Percentiles rank a stretch among this genome's conserved stretches.
Conservation (phyloP, 768 basidiomycete species). For the Tricholoma flavovirens region DNA sequence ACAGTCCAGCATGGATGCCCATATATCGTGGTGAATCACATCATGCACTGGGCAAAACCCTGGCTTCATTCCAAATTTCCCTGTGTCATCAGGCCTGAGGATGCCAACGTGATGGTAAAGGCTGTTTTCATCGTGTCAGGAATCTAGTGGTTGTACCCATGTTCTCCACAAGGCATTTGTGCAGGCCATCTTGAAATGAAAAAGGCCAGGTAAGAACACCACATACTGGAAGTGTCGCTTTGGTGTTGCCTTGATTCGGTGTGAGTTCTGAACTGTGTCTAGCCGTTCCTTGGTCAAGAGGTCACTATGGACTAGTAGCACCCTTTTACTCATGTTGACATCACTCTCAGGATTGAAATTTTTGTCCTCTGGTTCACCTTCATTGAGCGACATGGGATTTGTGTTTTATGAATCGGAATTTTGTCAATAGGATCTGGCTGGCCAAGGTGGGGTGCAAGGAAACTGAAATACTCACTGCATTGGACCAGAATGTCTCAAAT, state of each 20-base stretch:
- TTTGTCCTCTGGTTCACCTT: neutral
- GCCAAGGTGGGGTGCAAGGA: conserved; percentile 9
- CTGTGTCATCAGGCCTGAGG: conserved; percentile 22
- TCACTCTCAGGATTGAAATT: neutral
- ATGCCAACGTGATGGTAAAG: conserved; percentile 7
- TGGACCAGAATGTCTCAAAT: neutral
- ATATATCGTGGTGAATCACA: conserved; percentile 17
- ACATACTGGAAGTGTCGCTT: conserved; percentile 5
- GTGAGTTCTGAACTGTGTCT: conserved; percentile 1
- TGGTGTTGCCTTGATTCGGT: conserved; percentile 13
- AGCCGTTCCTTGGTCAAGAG: conserved; percentile 17
- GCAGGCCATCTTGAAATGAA: conserved; percentile 15
- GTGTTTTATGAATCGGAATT: conserved; percentile 11
- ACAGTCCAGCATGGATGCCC: conserved; percentile 11
- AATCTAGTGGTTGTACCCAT: conserved; percentile 4
- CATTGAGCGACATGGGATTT: conserved; percentile 9
- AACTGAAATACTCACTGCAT: conserved; percentile 9
- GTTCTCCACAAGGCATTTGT: conserved; percentile 8
- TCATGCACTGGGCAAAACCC: conserved; percentile 25
- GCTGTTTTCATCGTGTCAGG: conserved; percentile 5
- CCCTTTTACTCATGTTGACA: conserved; percentile 1
- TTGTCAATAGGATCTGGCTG: conserved; percentile 11
- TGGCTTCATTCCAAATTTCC: conserved; percentile 17
- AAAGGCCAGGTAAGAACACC: conserved; percentile 8
- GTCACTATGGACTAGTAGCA: conserved; percentile 14